Conservation (phyloP, 768 basidiomycete genomes). For the Naganishia vaughanmartiniae region DNA sequence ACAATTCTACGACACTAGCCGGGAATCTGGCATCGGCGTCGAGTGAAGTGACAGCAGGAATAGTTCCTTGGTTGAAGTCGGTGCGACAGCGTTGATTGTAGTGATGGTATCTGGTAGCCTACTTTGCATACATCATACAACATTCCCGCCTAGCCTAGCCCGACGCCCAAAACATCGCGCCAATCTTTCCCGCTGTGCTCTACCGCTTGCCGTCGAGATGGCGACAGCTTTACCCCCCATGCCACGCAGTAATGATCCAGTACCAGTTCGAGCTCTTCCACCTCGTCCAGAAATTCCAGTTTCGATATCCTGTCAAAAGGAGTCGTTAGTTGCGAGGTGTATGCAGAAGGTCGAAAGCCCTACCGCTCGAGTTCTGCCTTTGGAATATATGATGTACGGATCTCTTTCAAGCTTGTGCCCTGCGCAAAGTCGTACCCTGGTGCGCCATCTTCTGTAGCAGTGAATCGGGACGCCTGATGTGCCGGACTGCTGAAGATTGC, state of each 20-base stretch:
- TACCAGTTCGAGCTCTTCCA: conserved; percentile 90
- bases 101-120: too few species aligned
- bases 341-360: conserved; percentile 53
- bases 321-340: not conserved
- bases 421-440: conserved; percentile 59
- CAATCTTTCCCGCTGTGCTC: not conserved
- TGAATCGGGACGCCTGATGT: conserved; percentile 64
- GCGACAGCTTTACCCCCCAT: conserved; percentile 58
- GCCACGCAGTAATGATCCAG: conserved; percentile 83
- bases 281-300: conserved; percentile 86
- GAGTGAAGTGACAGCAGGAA: too few species aligned
- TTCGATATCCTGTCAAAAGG: conserved; percentile 63
- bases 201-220: not conserved
- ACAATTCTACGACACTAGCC: too few species aligned
- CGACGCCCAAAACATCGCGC: not conserved
- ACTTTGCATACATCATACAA: too few species aligned
- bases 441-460: conserved; percentile 45
- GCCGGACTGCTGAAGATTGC: conserved; percentile 63
- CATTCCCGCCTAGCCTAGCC: not conserved
- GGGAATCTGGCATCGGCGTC: too few species aligned
- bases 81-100: too few species aligned
- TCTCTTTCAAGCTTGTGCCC: conserved; percentile 68
- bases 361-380: conserved; percentile 45
- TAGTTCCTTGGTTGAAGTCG: too few species aligned
- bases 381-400: conserved; percentile 56